These are phyloP conservation scores for Oryza rufipogon DNA, from an alignment of 176 grass and related monocot genomes.

Conservation along the genomic window DNA sequence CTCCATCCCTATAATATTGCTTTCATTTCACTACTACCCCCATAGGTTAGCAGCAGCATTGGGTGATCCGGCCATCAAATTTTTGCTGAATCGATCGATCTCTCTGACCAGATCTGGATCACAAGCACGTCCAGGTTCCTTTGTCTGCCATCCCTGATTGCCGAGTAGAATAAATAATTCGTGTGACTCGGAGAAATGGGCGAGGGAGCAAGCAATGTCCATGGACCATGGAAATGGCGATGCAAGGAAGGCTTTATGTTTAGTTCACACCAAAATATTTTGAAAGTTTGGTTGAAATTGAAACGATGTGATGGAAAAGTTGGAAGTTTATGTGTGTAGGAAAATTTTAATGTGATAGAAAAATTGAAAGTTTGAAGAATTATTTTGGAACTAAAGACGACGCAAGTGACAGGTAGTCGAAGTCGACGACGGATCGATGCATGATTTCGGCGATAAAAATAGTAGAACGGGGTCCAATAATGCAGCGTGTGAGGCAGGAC, in stretches of 20 bases:
- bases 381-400: too few relatives aligned
- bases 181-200: slow-evolving; percentile 46
- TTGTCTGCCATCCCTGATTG: background rate
- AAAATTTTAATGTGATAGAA: too few relatives aligned
- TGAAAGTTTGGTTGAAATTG: too few relatives aligned
- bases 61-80: too few relatives aligned
- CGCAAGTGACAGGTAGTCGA: slow-evolving; percentile 18
- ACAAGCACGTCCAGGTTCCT: background rate
- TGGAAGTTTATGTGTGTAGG: too few relatives aligned
- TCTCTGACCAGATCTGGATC: slow-evolving; percentile 38
- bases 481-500: background rate
- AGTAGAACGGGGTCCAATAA: slow-evolving; percentile 18
- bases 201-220: slow-evolving; percentile 8
- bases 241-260: too few relatives aligned
- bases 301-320: too few relatives aligned
- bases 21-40: too few relatives aligned
- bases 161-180: background rate
- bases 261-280: too few relatives aligned
- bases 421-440: background rate
- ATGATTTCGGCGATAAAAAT: background rate
- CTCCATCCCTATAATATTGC: too few relatives aligned
- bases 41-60: too few relatives aligned
- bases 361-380: too few relatives aligned
- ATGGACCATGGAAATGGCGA: background rate
- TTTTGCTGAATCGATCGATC: background rate